Evolutionary conservation across 202 grass and related monocot species (phyloP).

Genomic region (Zizania palustris): DNA sequence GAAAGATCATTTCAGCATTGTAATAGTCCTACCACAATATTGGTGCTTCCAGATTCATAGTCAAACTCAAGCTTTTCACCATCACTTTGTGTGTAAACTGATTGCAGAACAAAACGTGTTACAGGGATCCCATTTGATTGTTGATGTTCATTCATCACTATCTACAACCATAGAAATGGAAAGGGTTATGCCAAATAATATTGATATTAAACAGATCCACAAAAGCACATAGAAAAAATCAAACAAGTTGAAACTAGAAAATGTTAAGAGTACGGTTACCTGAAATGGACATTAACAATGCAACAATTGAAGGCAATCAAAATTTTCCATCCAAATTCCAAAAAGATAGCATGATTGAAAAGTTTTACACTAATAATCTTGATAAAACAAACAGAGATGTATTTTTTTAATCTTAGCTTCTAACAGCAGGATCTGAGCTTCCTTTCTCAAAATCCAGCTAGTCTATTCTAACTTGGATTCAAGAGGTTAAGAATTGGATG

Average conservation of each 20-base stretch:
- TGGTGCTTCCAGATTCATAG: conserved; percentile 97
- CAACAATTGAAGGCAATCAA: neutral
- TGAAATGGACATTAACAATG: conserved; percentile 3
- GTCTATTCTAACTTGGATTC: neutral
- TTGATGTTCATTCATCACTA: conserved; percentile 96
- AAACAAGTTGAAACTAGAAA: conserved; percentile 19
- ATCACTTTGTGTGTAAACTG: conserved; percentile 89
- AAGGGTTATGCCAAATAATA: conserved; percentile 15
- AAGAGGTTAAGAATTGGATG: conserved; percentile 14
- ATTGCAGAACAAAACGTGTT: conserved; percentile 89
- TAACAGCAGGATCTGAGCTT: conserved; percentile 25
- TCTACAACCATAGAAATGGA: conserved; percentile 56
- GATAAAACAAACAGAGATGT: neutral
- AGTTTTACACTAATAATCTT: neutral
- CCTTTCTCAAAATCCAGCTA: conserved; percentile 10
- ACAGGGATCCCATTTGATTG: conserved; percentile 89
- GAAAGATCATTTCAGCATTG: conserved; percentile 22
- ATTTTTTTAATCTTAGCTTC: neutral
- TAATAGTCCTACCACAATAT: conserved; percentile 65
- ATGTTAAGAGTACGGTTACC: neutral
- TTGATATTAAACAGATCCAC: conserved; percentile 16
- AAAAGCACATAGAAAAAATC: neutral
- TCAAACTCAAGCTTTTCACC: conserved; percentile 99
- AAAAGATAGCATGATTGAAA: conserved; percentile 2
- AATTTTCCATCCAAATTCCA: neutral